Percentiles rank a stretch among this genome's conserved stretches.
These are phyloP conservation scores for Yarrowia sp. DNA, from an alignment of 805 yeast genomes.

Conservation along the genomic window DNA sequence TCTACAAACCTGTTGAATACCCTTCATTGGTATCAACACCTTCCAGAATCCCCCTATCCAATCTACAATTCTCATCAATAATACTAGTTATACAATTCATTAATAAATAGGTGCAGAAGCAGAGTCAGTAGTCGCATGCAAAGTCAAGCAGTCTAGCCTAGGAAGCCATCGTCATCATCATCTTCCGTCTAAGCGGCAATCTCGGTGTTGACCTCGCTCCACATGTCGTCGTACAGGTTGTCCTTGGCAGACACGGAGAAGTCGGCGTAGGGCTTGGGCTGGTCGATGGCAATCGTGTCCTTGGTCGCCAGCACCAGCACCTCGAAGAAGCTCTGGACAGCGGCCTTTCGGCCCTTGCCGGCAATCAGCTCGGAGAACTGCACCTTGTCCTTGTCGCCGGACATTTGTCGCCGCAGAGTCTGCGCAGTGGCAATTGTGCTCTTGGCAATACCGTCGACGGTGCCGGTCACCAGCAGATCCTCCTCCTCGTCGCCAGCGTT, in stretches of 20 bases:
- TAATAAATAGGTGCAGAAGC: conserved; percentile 16
- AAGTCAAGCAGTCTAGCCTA: not conserved
- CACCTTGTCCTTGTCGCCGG: conserved; percentile 62
- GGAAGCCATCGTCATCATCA: too few relatives aligned
- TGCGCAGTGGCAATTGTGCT: conserved; percentile 63
- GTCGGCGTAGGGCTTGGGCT: conserved; percentile 65
- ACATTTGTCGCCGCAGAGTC: conserved; percentile 53
- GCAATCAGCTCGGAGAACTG: conserved; percentile 46
- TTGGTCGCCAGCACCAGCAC: conserved; percentile 79
- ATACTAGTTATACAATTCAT: conserved; percentile 29
- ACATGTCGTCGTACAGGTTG: conserved; percentile 48
- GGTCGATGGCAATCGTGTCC: conserved; percentile 70
- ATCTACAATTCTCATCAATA: too few relatives aligned
- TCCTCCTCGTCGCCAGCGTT: conserved; percentile 22
- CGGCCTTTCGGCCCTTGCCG: conserved; percentile 36
- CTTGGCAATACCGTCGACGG: conserved; percentile 51
- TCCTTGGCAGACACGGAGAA: conserved; percentile 61
- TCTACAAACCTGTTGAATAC: too few relatives aligned
- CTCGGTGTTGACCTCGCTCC: conserved; percentile 38
- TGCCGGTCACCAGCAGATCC: conserved; percentile 40
- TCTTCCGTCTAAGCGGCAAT: conserved; percentile 3
- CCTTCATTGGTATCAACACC: too few relatives aligned
- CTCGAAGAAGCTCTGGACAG: conserved; percentile 64
- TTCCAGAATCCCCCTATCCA: too few relatives aligned
- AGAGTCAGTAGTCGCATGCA: not conserved